Evolutionary conservation across 2,329 filamentous ascomycete genomes (phyloP).

Genomic region (Microdochium nivale): DNA sequence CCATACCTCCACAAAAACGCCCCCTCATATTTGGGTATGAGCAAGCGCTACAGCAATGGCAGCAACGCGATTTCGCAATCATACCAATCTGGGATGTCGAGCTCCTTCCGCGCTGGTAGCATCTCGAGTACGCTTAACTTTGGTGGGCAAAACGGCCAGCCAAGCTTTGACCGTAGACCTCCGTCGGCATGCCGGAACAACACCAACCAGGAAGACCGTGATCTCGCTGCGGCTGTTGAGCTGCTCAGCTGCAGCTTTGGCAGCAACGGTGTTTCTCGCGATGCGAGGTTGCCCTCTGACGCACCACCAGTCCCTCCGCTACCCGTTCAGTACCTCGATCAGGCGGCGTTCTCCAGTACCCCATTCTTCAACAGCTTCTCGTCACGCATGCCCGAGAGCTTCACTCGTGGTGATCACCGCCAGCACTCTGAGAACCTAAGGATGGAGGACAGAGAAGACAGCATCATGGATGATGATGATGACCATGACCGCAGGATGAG

Average conservation of each 20-base stretch:
- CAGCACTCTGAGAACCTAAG: constrained; percentile 52
- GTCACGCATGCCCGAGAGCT: constrained; percentile 51
- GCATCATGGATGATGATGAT: constrained; percentile 57
- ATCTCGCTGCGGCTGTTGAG: constrained; percentile 83
- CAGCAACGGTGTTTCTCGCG: constrained; percentile 59
- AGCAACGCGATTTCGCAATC: constrained; percentile 58
- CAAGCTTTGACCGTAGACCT: constrained; percentile 68
- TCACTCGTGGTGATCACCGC: constrained; percentile 46
- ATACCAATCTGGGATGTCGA: constrained; percentile 63
- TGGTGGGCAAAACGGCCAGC: constrained; percentile 55
- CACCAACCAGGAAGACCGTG: constrained; percentile 74
- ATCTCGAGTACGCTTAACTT: constrained; percentile 40
- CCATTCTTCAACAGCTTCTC: constrained; percentile 58
- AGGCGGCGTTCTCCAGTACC: constrained; percentile 48
- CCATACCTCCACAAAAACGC: constrained; percentile 45
- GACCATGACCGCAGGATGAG: constrained; percentile 51
- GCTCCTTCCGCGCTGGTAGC: constrained; percentile 42
- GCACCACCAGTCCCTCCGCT: constrained; percentile 83
- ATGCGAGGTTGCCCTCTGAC: constrained; percentile 57
- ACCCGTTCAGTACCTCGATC: constrained; percentile 68
- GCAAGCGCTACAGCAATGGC: constrained; percentile 51
- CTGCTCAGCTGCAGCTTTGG: constrained; percentile 86
- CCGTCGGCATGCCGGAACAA: constrained; percentile 69
- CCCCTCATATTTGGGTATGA: constrained; percentile 33
- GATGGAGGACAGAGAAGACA: constrained; percentile 59